These are phyloP conservation scores for Eurotiales sp. DNA, from an alignment of 2,329 filamentous ascomycete genomes.

Conservation along the genomic window DNA sequence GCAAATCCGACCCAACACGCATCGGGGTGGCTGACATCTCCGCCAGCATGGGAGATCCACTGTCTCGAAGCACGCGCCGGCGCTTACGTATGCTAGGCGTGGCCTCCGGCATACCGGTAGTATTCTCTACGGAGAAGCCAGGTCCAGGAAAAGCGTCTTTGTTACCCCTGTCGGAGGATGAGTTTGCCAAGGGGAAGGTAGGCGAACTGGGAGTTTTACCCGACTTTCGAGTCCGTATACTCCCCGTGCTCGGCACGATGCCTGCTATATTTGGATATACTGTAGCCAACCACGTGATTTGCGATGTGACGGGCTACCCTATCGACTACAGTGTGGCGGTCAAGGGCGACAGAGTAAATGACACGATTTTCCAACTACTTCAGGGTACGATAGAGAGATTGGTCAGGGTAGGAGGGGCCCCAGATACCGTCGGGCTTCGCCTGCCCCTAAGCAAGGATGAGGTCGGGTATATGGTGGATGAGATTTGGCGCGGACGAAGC, in stretches of 20 bases:
- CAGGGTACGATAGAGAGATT: constrained; percentile 78
- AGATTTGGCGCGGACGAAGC: constrained; percentile 80
- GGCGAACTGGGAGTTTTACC: constrained; percentile 83
- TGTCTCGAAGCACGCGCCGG: constrained; percentile 79
- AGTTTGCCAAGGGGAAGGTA: constrained; percentile 80
- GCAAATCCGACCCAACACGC: constrained; percentile 80
- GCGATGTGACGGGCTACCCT: constrained; percentile 77
- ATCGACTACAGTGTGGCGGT: constrained; percentile 70
- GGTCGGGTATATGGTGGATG: constrained; percentile 82
- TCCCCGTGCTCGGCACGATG: constrained; percentile 95
- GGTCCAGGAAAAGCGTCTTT: constrained; percentile 88
- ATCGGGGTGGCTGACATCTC: constrained; percentile 92
- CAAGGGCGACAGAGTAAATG: constrained; percentile 92
- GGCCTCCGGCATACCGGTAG: constrained; percentile 79
- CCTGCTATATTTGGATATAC: constrained; percentile 92
- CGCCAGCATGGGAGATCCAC: constrained; percentile 77
- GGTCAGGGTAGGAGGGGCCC: constrained; percentile 51
- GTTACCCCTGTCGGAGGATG: constrained; percentile 79
- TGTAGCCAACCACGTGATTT: constrained; percentile 87
- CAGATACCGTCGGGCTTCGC: constrained; percentile 66
- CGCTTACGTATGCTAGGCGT: constrained; percentile 74
- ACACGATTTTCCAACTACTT: constrained; percentile 70
- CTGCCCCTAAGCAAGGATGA: constrained; percentile 75
- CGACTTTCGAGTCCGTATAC: constrained; percentile 89
- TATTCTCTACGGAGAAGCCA: constrained; percentile 87